Percentiles rank a stretch among this genome's conserved stretches.
Conservation (phyloP, 768 basidiomycete genomes). For the Termitomyces sp. region DNA sequence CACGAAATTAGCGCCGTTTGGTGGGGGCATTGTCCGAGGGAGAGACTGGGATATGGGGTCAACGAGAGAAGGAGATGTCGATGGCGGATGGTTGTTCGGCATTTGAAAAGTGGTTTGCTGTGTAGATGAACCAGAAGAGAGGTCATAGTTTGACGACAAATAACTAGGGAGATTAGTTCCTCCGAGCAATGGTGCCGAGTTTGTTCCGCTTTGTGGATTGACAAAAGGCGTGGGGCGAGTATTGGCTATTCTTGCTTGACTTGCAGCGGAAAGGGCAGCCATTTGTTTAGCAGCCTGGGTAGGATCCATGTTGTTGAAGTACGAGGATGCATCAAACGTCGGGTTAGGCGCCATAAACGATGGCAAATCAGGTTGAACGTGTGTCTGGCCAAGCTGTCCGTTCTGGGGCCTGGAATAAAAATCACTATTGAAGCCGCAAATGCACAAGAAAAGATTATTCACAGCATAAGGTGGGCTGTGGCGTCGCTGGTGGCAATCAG, state of each 20-base stretch:
- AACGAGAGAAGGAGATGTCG: conserved; percentile 35
- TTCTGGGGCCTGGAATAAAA: conserved; percentile 23
- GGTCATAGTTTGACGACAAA: conserved; percentile 39
- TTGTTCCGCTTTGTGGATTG: conserved; percentile 46
- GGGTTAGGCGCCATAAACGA: conserved; percentile 25
- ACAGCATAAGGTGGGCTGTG: conserved; percentile 25
- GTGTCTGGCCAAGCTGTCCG: conserved; percentile 25
- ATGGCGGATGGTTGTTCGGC: conserved; percentile 34
- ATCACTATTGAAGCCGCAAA: conserved; percentile 9
- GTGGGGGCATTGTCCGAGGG: conserved; percentile 28
- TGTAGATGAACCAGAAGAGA: conserved; percentile 28
- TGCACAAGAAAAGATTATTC: conserved; percentile 15
- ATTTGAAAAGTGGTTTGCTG: conserved; percentile 41
- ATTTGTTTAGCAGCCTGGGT: conserved; percentile 74
- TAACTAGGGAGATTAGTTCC: conserved; percentile 45
- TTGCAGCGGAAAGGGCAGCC: conserved; percentile 66
- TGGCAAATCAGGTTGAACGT: conserved; percentile 23
- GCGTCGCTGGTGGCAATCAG: conserved; percentile 7
- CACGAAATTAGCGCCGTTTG: conserved; percentile 31
- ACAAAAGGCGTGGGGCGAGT: conserved; percentile 30
- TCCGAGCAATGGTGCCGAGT: conserved; percentile 65
- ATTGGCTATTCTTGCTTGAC: conserved; percentile 53
- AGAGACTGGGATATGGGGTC: conserved; percentile 39
- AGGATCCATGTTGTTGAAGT: conserved; percentile 56
- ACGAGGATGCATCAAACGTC: conserved; percentile 29